These are phyloP conservation scores for Ormosia emarginata DNA, from an alignment of 306 rosid genomes.

Conservation along the genomic window DNA sequence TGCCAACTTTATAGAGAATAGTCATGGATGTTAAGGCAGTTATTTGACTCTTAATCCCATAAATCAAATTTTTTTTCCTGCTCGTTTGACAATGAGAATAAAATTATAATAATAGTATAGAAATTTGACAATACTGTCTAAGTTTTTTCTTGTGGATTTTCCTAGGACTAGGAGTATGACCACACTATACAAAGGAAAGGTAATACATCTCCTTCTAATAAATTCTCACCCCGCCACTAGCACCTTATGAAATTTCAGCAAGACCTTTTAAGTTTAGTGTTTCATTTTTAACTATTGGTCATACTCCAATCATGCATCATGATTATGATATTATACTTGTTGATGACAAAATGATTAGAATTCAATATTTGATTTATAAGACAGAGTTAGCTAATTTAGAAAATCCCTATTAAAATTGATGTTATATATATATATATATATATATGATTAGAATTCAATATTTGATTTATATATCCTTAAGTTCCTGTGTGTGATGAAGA, in stretches of 20 bases:
- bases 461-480: not conserved
- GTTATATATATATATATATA: not conserved
- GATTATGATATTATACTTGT: constrained; percentile 17
- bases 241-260: not conserved
- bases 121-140: not conserved
- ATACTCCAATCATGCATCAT: not conserved
- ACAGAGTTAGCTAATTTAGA: not conserved
- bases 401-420: not conserved
- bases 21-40: not conserved
- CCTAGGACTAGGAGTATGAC: not conserved
- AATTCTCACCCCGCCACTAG: not conserved
- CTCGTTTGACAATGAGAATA: not conserved
- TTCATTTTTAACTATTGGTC: not conserved
- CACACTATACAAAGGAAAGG: not conserved
- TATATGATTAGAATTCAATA: no score
- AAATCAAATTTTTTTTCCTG: not conserved
- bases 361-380: not conserved
- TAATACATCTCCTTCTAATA: not conserved
- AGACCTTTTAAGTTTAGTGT: not conserved
- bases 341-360: not conserved
- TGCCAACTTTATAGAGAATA: not conserved
- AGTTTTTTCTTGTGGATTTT: not conserved
- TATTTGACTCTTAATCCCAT: not conserved
- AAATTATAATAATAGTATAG: not conserved
- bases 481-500: not conserved